Percentiles rank a stretch among this genome's conserved stretches.
Evolutionary conservation across 164 flowering plant species (phyloP).

Genomic region (Litsea cubeba): DNA sequence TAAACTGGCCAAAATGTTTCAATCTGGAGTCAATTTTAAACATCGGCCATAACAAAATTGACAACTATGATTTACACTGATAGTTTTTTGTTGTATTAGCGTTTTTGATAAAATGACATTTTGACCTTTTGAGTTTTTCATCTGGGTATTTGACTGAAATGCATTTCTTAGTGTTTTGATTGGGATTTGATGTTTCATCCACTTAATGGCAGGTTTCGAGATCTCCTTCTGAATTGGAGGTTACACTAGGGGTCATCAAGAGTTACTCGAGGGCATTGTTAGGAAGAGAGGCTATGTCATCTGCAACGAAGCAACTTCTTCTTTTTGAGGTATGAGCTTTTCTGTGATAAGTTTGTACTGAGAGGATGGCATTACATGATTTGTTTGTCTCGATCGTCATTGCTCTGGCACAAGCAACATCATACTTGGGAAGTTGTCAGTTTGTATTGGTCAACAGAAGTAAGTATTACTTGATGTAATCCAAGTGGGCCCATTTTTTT

Average conservation of each 20-base stretch:
- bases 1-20: too few relatives aligned
- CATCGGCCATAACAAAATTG: too few relatives aligned
- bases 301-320: slow-evolving; percentile 59
- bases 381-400: too few relatives aligned
- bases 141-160: neutral
- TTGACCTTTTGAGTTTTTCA: neutral
- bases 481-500: too few relatives aligned
- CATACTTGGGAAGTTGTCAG: too few relatives aligned
- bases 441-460: too few relatives aligned
- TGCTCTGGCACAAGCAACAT: too few relatives aligned
- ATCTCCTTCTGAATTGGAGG: slow-evolving; percentile 82
- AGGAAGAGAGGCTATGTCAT: slow-evolving; percentile 47
- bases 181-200: neutral
- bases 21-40: too few relatives aligned
- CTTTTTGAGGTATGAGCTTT: slow-evolving; percentile 69
- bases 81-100: neutral
- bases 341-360: neutral
- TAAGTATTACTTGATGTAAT: too few relatives aligned
- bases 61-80: too few relatives aligned
- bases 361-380: too few relatives aligned
- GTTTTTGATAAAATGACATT: neutral
- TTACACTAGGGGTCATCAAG: slow-evolving; percentile 65
- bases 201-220: slow-evolving; percentile 54
- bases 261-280: slow-evolving; percentile 46
- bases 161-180: neutral